Conservation (phyloP, 2,329 filamentous ascomycete genomes). For the Monosporascus sp. region DNA sequence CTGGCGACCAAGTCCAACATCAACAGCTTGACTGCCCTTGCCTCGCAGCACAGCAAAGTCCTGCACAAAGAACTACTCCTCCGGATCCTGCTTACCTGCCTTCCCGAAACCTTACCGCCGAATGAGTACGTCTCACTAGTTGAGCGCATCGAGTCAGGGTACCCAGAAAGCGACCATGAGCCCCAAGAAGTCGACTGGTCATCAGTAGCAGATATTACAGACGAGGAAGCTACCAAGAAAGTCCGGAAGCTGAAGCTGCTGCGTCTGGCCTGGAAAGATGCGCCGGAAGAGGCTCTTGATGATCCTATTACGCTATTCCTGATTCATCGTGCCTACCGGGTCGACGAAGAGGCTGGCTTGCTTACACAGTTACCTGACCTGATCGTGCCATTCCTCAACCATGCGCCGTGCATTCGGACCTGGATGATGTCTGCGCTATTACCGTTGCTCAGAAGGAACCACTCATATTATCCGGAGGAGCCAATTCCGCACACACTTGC, state of each 20-base stretch:
- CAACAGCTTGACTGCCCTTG: constrained; percentile 53
- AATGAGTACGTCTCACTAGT: constrained; percentile 58
- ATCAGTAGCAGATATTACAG: constrained; percentile 51
- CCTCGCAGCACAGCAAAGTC: constrained; percentile 48
- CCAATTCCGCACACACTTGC: constrained; percentile 48
- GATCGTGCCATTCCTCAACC: constrained; percentile 61
- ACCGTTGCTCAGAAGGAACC: constrained; percentile 62
- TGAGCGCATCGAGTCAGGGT: constrained; percentile 46
- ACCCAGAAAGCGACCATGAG: constrained; percentile 34
- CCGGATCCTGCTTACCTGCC: constrained; percentile 68
- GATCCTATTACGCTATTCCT: constrained; percentile 61
- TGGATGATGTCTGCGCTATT: constrained; percentile 67
- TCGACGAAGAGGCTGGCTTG: constrained; percentile 69
- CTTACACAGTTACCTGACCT: constrained; percentile 63
- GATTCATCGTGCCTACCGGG: constrained; percentile 59
- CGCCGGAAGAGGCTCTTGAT: constrained; percentile 39
- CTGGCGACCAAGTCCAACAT: constrained; percentile 63
- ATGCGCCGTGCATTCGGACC: constrained; percentile 53
- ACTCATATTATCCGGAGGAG: constrained; percentile 60
- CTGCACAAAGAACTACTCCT: constrained; percentile 61
- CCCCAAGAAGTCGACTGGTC: constrained; percentile 47
- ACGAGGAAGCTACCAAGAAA: constrained; percentile 59
- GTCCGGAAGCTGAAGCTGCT: constrained; percentile 58
- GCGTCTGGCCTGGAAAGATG: constrained; percentile 46
- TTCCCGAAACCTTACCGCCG: constrained; percentile 66